Base-by-base conservation (phyloP, 148 eudicot genomes). In the Chenopodium berlandieri region DNA sequence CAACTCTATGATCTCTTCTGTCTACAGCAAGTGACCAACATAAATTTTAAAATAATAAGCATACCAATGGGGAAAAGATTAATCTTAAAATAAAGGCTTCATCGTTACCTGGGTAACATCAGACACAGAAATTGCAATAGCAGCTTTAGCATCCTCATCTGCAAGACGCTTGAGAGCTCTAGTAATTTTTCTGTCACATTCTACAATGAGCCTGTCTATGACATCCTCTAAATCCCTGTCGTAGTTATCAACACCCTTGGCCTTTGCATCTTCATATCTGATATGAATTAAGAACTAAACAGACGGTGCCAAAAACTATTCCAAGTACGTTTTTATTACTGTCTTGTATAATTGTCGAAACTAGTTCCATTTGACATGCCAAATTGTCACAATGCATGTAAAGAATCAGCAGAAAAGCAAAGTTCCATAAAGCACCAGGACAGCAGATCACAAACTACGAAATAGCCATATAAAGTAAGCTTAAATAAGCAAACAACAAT, bases 141-240 rank as follows among this genome's bases (percentile, higher is more conserved):
- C 99, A 31, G 99, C 99, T 88, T 92, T 96, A 82, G 99, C 99
- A 84, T 94, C 99, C 66, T 96, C 99, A 20, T 96, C 98, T 60
- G 93, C 89, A 6, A 96, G 97, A 73, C 99, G 97, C 85, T 92
- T 96, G 74, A 96, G 90, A 82, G 99, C 98, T 87, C 99, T 94
- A 23, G 86, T 79, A 73, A 96, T 96, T 89, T 96, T 94, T 64
- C 95, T 86, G 82, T 94, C 98, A 86, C 98, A 94, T 83, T 96
- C 98, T 86, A 92, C 91, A 79, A 94, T 94, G 83, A 95, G 99
- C 86, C 93, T 89, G 79, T 95, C 99, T 77, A 95, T 95, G 56
- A 88, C 90, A 88, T 95, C 97, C 91, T 95, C 99, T 86, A 95
- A 90, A 44, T 95, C 97, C 81, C 93, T 87, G 67, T 95, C 99